Evolutionary conservation across 495 filamentous ascomycete genomes (phyloP).

Genomic region (Tuber borchii): DNA sequence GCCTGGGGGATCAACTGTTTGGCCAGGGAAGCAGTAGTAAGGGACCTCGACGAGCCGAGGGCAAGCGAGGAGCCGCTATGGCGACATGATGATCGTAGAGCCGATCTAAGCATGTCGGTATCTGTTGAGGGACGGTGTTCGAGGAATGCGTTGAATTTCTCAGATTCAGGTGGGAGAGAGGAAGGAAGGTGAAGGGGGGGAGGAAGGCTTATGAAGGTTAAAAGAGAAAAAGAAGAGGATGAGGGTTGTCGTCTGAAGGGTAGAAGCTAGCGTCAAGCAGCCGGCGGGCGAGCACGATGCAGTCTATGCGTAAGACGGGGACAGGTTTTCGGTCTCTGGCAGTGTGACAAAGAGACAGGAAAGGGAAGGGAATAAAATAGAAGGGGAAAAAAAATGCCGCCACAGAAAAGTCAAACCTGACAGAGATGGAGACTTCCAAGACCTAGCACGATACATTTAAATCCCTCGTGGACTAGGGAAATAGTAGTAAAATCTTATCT

Average conservation of each 20-base stretch:
- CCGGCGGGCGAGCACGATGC: background rate
- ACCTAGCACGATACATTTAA: background rate
- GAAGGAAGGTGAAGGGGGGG: background rate
- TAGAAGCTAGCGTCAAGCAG: background rate
- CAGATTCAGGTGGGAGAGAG: background rate
- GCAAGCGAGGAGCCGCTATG: slow-evolving; percentile 1
- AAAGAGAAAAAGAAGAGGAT: background rate
- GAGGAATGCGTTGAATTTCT: background rate
- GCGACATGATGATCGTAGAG: background rate
- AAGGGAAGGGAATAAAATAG: background rate
- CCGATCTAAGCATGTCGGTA: slow-evolving; percentile 2
- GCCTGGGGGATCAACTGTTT: background rate
- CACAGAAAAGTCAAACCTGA: background rate
- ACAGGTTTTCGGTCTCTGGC: background rate
- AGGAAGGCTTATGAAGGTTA: background rate
- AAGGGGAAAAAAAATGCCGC: background rate
- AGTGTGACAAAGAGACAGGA: background rate
- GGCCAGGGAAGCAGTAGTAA: background rate
- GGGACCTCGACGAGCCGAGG: background rate
- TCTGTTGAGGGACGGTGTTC: background rate
- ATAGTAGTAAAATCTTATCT: background rate
- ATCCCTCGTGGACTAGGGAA: background rate
- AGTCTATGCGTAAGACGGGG: background rate
- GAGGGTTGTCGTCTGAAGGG: background rate
- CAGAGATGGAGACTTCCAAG: background rate